Percentiles rank a stretch among this genome's conserved stretches.
phyloP scores from a whole-genome alignment of 2,329 filamentous ascomycete genomes.

The Hawksworthiomyces lignivorus region DNA sequence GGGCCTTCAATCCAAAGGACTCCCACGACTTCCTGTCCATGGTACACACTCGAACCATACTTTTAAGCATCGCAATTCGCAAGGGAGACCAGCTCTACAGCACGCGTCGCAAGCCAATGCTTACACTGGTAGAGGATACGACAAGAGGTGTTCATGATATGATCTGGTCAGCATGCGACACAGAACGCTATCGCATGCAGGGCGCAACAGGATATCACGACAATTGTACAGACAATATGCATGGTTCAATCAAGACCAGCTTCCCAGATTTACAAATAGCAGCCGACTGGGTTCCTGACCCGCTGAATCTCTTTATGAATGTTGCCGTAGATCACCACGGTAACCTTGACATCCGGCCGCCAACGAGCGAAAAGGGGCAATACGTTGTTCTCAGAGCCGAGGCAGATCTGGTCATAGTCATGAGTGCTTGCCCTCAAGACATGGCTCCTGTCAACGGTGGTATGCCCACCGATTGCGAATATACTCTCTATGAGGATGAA shows the following conservation, averaged over 20 bases:
- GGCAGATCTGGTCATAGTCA: slow-evolving; percentile 29
- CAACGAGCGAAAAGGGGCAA: slow-evolving; percentile 27
- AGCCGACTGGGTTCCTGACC: slow-evolving; percentile 29
- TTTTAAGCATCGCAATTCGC: slow-evolving; percentile 20
- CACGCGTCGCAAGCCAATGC: slow-evolving; percentile 27
- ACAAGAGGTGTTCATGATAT: slow-evolving; percentile 31
- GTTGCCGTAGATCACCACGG: slow-evolving; percentile 28
- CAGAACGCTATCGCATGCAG: slow-evolving; percentile 28
- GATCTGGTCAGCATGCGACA: slow-evolving; percentile 32
- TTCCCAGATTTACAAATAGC: slow-evolving; percentile 20
- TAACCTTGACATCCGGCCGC: slow-evolving; percentile 23
- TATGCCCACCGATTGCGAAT: slow-evolving; percentile 27
- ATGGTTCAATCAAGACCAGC: slow-evolving; percentile 21
- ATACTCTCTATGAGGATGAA: slow-evolving; percentile 11
- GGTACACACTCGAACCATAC: slow-evolving; percentile 29
- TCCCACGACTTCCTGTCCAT: slow-evolving; percentile 28
- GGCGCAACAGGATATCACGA: slow-evolving; percentile 30
- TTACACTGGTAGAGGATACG: slow-evolving; percentile 29
- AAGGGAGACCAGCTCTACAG: slow-evolving; percentile 27
- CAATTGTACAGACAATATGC: slow-evolving; percentile 33
- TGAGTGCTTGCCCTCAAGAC: slow-evolving; percentile 36
- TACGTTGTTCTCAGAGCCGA: slow-evolving; percentile 27
- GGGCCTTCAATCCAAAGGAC: slow-evolving; percentile 34
- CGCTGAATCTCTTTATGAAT: slow-evolving; percentile 38
- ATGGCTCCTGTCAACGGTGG: slow-evolving; percentile 28